Evolutionary conservation across 1,284 basidiomycete species (phyloP), one percentile per base, ranked within the genome.

Genomic region (Grifola frondosa): DNA sequence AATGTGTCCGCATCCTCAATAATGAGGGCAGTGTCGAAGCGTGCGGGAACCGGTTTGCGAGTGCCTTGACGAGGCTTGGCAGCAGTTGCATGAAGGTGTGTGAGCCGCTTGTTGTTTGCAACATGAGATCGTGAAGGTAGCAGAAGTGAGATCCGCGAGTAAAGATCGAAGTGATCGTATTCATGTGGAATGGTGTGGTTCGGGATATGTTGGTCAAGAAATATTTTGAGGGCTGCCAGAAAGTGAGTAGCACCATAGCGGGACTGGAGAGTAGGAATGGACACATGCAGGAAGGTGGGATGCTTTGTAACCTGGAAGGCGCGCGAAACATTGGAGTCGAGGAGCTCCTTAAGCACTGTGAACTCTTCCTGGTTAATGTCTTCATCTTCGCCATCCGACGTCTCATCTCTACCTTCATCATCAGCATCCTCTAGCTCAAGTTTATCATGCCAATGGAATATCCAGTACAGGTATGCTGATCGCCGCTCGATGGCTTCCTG

Each of bases 11-110:
- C 13, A n/a, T 38, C 35, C 13, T 30, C 29, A 4, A 38, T 4
- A 16, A 44, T 32, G 6, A 44, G 42, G 3, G 30, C 42, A 15
- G 35, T 37, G 28, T 44, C 42, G 11, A 44, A 44, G 11, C 29
- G 35, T 11, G 35, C 25, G 7, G 42, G 35, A 6, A 24, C 19
- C 2, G 30, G 17, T 8, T 20, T 17, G 3, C 33, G 17, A 10
- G 37, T 30, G 6, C 30, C 16, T 5, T 25, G 1, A 8, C 42
- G 42, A 5, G 30, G 36, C 2, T 16, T 19, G 2, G 23, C 29
- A 3, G 42, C 35, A n/a, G 20, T 33, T 3, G 42, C 36, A 17
- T 37, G 42, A 1, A 44, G 6, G 15, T 44, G 37, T 17, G 35
- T 22, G 13, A 44, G 11, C 3, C 36, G 42, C 17, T 44, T 44